Conservation (phyloP, 345 rosid species). For the Eucalyptus sp. region DNA sequence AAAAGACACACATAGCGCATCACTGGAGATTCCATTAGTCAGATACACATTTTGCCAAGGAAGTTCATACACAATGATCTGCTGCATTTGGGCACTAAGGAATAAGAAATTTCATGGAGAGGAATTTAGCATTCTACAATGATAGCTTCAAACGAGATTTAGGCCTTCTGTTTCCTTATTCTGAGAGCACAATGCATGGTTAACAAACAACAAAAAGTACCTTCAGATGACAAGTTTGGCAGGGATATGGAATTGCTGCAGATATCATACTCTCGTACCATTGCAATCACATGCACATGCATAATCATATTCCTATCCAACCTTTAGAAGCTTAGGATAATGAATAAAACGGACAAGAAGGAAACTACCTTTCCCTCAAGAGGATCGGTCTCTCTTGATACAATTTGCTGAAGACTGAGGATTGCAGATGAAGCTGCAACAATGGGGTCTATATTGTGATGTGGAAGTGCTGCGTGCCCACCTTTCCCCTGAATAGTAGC, state of each 20-base stretch:
- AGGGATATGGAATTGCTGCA: not conserved
- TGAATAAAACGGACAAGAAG: not conserved
- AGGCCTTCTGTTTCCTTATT: not conserved
- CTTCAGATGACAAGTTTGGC: not conserved
- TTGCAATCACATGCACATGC: not conserved
- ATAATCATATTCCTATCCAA: not conserved
- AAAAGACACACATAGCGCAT: not conserved
- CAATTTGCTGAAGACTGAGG: conserved; percentile 59
- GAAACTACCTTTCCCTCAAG: conserved; percentile 45
- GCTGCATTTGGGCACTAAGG: not conserved
- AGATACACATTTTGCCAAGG: not conserved
- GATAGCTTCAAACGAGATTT: not conserved
- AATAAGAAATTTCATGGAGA: not conserved
- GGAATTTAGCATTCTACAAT: not conserved
- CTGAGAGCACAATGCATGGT: not conserved
- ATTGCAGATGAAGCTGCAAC: conserved; percentile 54
- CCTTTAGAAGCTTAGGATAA: not conserved
- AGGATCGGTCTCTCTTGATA: conserved; percentile 60
- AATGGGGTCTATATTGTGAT: conserved; percentile 42
- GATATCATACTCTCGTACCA: not conserved
- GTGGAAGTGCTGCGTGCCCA: conserved; percentile 52
- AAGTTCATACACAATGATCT: not conserved
- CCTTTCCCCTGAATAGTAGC: conserved; percentile 50
- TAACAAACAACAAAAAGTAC: not conserved
- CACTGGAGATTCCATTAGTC: not conserved